Evolutionary conservation across 2,329 filamentous ascomycete genomes (phyloP).

Genomic region (Neocucurbitaria cava): DNA sequence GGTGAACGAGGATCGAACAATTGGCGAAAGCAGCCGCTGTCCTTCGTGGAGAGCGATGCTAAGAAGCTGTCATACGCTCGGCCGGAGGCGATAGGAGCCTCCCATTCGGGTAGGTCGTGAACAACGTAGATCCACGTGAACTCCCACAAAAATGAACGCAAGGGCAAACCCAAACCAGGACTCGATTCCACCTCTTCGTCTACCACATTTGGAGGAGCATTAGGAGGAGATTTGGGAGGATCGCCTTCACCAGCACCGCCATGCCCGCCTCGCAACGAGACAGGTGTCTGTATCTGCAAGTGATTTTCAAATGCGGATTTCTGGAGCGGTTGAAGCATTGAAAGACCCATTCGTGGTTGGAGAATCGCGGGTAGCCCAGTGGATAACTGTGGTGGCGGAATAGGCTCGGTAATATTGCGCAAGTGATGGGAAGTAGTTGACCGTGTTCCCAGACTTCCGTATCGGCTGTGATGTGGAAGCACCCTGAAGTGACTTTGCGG

Average conservation of each 20-base stretch:
- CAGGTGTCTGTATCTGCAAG: background rate
- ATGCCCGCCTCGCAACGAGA: constrained; percentile 21
- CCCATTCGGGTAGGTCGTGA: constrained; percentile 1
- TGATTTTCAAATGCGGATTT: background rate
- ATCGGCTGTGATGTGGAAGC: constrained; percentile 3
- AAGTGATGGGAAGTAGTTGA: constrained; percentile 8
- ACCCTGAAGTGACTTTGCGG: constrained; percentile 7
- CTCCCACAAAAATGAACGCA: background rate
- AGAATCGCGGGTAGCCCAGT: background rate
- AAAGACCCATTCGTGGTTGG: background rate
- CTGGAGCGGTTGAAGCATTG: background rate
- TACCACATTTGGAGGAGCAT: background rate
- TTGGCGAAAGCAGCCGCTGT: background rate
- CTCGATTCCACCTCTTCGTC: background rate
- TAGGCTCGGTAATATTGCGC: constrained; percentile 16
- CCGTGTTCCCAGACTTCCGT: constrained; percentile 12
- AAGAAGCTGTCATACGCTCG: background rate
- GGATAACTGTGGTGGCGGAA: background rate
- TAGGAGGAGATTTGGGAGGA: too few species aligned
- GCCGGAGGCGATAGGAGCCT: constrained; percentile 1
- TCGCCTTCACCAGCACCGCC: constrained; percentile 7
- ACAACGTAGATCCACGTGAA: background rate
- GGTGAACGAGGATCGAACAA: background rate
- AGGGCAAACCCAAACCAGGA: background rate
- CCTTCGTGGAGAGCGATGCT: background rate